Percentiles rank a stretch among this genome's conserved stretches.
Evolutionary conservation across 169 alveolate species (phyloP).

Genomic region (Perkinsus olseni): DNA sequence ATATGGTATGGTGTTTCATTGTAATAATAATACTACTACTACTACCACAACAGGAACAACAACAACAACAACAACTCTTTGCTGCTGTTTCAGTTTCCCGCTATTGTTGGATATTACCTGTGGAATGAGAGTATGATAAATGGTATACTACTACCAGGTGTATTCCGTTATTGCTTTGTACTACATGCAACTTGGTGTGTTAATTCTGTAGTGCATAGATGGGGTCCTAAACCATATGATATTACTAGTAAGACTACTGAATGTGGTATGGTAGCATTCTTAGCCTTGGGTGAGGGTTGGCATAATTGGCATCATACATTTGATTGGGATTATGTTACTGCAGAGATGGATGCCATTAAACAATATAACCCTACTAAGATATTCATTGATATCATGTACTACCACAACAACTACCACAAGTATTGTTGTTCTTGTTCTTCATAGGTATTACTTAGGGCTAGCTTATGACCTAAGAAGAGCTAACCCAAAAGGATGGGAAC

Average conservation of each 20-base stretch:
- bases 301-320: slow-evolving; percentile 72
- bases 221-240: slow-evolving; percentile 19
- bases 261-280: slow-evolving; percentile 43
- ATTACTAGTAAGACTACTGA: slow-evolving; percentile 30
- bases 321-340: slow-evolving; percentile 65
- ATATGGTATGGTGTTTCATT: no score
- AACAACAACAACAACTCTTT: no score
- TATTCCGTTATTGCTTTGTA: background rate
- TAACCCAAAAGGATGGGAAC: background rate
- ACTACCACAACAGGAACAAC: no score
- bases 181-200: background rate
- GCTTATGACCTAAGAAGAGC: background rate
- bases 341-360: slow-evolving; percentile 41
- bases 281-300: slow-evolving; percentile 74
- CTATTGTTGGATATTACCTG: background rate
- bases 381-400: slow-evolving; percentile 17
- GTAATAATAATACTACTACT: no score
- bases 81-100: no score
- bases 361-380: slow-evolving; percentile 41
- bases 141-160: background rate
- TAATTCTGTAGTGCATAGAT: slow-evolving; percentile 5
- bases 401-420: background rate
- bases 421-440: background rate
- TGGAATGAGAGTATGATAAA: background rate
- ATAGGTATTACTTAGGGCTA: background rate